Percentiles rank a stretch among this genome's conserved stretches.
Conservation (phyloP, 495 filamentous ascomycete species). For the Bacidia gigantensis region DNA sequence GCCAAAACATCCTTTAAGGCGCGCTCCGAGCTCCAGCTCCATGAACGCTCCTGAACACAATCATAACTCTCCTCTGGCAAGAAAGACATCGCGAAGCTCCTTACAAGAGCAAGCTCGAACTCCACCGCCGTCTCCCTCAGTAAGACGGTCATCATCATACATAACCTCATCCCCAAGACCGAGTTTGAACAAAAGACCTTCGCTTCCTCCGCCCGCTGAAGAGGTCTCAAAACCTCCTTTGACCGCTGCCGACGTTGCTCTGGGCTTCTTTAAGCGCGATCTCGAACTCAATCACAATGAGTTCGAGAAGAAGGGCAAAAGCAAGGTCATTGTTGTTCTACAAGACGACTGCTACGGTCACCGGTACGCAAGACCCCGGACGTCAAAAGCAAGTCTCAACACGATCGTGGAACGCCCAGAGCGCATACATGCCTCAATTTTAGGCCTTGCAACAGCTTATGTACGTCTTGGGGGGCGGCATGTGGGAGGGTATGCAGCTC, state of each 20-base stretch:
- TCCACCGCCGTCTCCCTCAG: slow-evolving; percentile 26
- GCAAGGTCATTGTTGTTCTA: slow-evolving; percentile 67
- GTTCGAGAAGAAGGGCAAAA: slow-evolving; percentile 27
- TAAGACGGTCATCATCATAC: slow-evolving; percentile 35
- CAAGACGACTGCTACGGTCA: slow-evolving; percentile 94
- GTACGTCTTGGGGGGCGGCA: slow-evolving; percentile 74
- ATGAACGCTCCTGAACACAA: slow-evolving; percentile 34
- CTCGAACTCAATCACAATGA: slow-evolving; percentile 42
- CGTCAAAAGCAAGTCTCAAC: slow-evolving; percentile 46
- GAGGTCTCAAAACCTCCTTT: slow-evolving; percentile 30
- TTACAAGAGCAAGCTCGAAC: slow-evolving; percentile 26
- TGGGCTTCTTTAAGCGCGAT: slow-evolving; percentile 54
- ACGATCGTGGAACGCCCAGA: slow-evolving; percentile 88
- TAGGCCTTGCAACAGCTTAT: slow-evolving; percentile 79
- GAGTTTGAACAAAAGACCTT: slow-evolving; percentile 21
- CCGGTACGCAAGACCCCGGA: slow-evolving; percentile 68
- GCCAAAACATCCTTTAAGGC: slow-evolving; percentile 30
- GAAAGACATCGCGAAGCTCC: slow-evolving; percentile 32
- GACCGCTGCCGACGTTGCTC: slow-evolving; percentile 57
- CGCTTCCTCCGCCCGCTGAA: slow-evolving; percentile 19
- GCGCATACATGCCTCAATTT: slow-evolving; percentile 67
- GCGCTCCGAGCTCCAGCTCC: slow-evolving; percentile 38
- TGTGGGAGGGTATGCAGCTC: slow-evolving; percentile 51
- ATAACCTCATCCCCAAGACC: slow-evolving; percentile 27
- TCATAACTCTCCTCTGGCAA: slow-evolving; percentile 31